Percentiles rank a stretch among this genome's conserved stretches.
Evolutionary conservation across 495 filamentous ascomycete species (phyloP).

Genomic region (Penicillium samsonianum): DNA sequence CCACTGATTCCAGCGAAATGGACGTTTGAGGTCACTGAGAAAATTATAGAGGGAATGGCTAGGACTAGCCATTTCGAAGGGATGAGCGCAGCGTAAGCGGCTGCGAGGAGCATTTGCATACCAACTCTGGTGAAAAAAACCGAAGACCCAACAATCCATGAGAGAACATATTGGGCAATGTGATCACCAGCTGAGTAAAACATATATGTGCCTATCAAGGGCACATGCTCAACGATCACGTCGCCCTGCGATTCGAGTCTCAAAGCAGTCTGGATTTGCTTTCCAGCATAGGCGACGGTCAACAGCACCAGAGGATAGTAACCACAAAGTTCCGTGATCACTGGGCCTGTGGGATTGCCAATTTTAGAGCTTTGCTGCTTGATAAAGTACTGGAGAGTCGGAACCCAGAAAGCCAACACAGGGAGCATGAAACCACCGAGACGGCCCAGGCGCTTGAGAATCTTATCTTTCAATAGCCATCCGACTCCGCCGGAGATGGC

Average conservation of each 20-base stretch:
- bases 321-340: constrained; percentile 70
- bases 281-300: constrained; percentile 63
- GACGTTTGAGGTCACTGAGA: constrained; percentile 68
- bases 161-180: constrained; percentile 49
- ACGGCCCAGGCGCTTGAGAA: constrained; percentile 42
- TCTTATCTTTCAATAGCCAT: constrained; percentile 58
- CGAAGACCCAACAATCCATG: constrained; percentile 59
- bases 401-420: constrained; percentile 71
- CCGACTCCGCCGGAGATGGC: constrained; percentile 62
- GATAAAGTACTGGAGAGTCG: constrained; percentile 67
- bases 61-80: constrained; percentile 67
- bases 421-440: constrained; percentile 56
- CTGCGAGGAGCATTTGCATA: constrained; percentile 65
- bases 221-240: constrained; percentile 55
- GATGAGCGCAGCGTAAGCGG: constrained; percentile 61
- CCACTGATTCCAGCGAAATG: constrained; percentile 60
- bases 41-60: constrained; percentile 67
- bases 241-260: constrained; percentile 59
- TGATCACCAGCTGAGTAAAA: constrained; percentile 63
- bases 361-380: constrained; percentile 62
- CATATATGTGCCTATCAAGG: constrained; percentile 61
- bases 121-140: constrained; percentile 69
- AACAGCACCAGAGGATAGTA: constrained; percentile 73
- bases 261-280: constrained; percentile 56
- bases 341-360: constrained; percentile 69